Conservation (phyloP, 805 yeast species). For the Candida nitratophila region DNA sequence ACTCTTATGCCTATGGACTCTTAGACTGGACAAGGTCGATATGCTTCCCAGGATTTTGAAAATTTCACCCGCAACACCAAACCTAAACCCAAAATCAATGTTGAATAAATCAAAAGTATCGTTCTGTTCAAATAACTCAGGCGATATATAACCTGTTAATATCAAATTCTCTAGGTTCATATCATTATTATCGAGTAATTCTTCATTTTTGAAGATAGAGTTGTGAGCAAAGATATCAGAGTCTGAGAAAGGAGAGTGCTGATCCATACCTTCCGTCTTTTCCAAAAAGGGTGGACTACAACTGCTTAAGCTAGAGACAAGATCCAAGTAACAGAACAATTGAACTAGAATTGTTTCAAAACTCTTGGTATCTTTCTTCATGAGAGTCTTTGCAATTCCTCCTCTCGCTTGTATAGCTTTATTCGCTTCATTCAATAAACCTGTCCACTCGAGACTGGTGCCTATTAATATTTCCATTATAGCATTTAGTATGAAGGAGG, state of each 20-base stretch:
- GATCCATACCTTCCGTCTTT: constrained; percentile 1
- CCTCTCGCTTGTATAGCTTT: constrained; percentile 16
- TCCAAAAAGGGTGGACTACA: constrained; percentile 20
- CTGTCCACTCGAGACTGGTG: constrained; percentile 21
- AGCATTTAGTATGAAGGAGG: constrained; percentile 16
- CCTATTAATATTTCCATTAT: constrained; percentile 23
- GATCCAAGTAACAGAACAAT: constrained; percentile 24
- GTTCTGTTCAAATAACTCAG: constrained; percentile 5
- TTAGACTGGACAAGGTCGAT: constrained; percentile 19
- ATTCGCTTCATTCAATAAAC: constrained; percentile 18
- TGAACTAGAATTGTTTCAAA: constrained; percentile 19
- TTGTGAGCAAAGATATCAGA: constrained; percentile 2
- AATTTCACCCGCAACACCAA: constrained; percentile 25
- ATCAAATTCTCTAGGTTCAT: constrained; percentile 5
- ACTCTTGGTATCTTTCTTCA: constrained; percentile 2
- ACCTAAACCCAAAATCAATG: constrained; percentile 21
- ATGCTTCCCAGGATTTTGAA: constrained; percentile 23
- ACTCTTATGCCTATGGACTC: constrained; percentile 11
- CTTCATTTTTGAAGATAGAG: not conserved
- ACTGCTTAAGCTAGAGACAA: constrained; percentile 22
- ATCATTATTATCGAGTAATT: not conserved
- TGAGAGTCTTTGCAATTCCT: constrained; percentile 14
- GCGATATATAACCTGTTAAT: constrained; percentile 3
- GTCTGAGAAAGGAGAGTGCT: not conserved
- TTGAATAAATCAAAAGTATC: constrained; percentile 17